These are phyloP conservation scores for Rhododendron molle DNA, from an alignment of 148 eudicot genomes.

Conservation along the genomic window DNA sequence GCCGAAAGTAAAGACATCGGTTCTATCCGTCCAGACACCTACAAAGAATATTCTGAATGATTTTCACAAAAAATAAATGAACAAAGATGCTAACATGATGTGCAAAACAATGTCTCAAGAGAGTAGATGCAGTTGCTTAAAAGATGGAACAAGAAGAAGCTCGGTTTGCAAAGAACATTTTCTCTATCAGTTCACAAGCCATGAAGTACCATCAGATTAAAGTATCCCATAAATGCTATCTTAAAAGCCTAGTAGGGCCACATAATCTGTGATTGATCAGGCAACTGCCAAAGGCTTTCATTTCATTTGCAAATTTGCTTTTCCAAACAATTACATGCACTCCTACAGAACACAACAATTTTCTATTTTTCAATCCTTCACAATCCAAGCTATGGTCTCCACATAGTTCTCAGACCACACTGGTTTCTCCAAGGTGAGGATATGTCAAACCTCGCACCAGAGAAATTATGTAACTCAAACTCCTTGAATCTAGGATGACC, in stretches of 20 bases:
- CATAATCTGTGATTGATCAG: no score
- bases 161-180: background rate
- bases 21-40: background rate
- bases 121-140: background rate
- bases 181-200: background rate
- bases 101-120: background rate
- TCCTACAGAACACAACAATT: background rate
- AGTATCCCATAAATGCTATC: background rate
- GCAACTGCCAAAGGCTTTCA: no score
- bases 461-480: no score
- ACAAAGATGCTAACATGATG: background rate
- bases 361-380: no score
- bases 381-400: no score
- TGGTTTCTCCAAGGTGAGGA: no score
- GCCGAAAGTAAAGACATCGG: background rate
- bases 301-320: background rate
- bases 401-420: no score
- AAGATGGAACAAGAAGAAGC: background rate
- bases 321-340: background rate
- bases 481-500: no score
- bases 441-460: no score
- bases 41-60: background rate
- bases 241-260: no score
- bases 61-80: background rate
- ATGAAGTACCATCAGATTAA: background rate